phyloP scores from a whole-genome alignment of 352 stramenopile species.

The Globisporangium radiosum region DNA sequence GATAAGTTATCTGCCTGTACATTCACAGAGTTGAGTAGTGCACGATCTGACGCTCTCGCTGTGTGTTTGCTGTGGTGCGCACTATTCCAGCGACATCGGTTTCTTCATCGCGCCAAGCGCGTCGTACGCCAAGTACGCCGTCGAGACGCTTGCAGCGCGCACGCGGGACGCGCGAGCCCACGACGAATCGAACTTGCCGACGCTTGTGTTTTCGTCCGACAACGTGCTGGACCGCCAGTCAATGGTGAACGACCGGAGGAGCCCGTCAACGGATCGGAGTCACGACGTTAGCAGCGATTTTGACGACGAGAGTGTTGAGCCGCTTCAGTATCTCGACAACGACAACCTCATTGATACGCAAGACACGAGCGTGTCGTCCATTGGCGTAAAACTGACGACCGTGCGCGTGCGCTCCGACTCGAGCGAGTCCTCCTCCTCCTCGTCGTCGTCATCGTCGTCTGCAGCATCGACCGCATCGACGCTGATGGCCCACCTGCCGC shows the following conservation, averaged over 20 bases:
- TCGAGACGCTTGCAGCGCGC: conserved; percentile 21
- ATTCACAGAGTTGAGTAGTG: neutral
- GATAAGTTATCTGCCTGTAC: no score
- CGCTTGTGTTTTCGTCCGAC: conserved; percentile 42
- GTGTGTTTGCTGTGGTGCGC: neutral
- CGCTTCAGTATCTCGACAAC: neutral
- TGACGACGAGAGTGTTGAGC: conserved; percentile 4
- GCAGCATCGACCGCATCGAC: neutral
- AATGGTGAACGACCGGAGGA: conserved; percentile 18
- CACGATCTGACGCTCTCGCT: neutral
- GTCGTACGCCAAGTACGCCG: conserved; percentile 31
- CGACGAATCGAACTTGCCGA: conserved; percentile 11
- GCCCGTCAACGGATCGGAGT: conserved; percentile 17
- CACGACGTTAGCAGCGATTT: conserved; percentile 7
- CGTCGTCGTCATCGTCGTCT: conserved; percentile 4
- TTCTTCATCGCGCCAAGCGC: conserved; percentile 46
- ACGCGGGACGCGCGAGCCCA: neutral
- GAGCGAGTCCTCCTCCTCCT: conserved; percentile 3
- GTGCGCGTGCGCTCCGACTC: neutral
- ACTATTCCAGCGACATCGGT: conserved; percentile 26
- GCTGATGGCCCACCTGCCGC: neutral
- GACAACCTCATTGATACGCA: neutral
- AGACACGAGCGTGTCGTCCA: neutral
- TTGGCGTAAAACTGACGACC: neutral
- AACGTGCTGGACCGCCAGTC: conserved; percentile 44